Evolutionary conservation across 129 eudicot genomes (phyloP).

Genomic region (Glebionis coronaria): DNA sequence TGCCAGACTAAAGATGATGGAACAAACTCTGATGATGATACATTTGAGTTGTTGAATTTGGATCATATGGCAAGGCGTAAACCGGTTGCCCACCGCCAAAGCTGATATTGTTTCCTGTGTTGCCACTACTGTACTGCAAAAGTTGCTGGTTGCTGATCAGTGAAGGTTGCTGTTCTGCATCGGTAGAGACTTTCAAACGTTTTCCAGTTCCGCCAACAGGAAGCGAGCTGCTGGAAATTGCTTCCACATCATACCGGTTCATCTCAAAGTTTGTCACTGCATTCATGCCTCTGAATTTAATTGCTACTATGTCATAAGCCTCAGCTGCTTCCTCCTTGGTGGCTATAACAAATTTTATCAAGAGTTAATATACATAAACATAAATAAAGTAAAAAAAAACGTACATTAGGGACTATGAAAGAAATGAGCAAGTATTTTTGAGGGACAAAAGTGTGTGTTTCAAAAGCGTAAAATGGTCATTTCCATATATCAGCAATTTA

Average conservation of each 20-base stretch:
- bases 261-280: constrained; percentile 98
- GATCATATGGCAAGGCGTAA: constrained; percentile 59
- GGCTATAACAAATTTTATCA: constrained; percentile 37
- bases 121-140: constrained; percentile 5
- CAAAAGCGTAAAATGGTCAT: no score
- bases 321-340: constrained; percentile 99
- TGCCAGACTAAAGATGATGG: constrained; percentile 49
- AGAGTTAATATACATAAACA: no score
- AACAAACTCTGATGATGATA: constrained; percentile 65
- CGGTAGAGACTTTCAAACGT: constrained; percentile 69
- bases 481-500: no score
- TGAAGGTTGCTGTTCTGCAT: constrained; percentile 37
- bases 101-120: constrained; percentile 51
- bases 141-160: no score
- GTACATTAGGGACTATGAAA: no score
- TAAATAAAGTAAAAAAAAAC: no score
- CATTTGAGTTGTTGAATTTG: constrained; percentile 30
- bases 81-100: constrained; percentile 50
- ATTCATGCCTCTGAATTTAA: constrained; percentile 84
- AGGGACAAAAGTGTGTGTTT: no score
- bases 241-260: constrained; percentile 90
- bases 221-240: constrained; percentile 76
- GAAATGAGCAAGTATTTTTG: no score
- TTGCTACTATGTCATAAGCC: constrained; percentile 99
- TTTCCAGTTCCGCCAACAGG: constrained; percentile 93